Evolutionary conservation across 2,329 filamentous ascomycete species (phyloP), one percentile per base, ranked within the genome.

Genomic region (Cephalotrichum gorgonifer): DNA sequence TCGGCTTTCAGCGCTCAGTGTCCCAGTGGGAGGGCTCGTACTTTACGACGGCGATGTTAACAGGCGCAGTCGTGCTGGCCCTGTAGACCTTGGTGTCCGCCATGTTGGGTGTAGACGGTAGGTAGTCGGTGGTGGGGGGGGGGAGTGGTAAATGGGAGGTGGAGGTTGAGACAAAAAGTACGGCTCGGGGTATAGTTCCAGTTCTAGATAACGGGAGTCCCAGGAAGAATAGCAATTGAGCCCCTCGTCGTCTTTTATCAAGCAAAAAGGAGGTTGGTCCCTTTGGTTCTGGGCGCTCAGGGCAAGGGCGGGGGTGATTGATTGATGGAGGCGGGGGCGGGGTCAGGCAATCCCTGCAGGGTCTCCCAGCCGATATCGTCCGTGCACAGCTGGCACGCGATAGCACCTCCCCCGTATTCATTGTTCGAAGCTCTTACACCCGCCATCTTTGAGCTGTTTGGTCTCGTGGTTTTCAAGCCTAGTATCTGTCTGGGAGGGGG

Each of bases 21-120:
- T n/a, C n/a, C n/a, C n/a, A n/a, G n/a, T n/a, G 35, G 33, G 15
- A 6, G 27, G 33, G n/a, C 11, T 17, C 65, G 48, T 62, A 94
- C 86, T 97, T 97, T 72, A 97, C 93, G 51, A 97, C 90, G 56
- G 91, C 91, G 64, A 97, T 97, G 74, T 97, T 97, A 63, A 97
- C 91, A 14, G 91, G 93, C 38, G 93, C 93, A 55, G 90, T 97
- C 52, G 93, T 96, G 74, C 87, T 96, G 58, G 93, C 88, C 60
- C 89, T 85, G 74, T 94, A 90, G 60, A 97, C 78, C 50, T 72
- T 74, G 48, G 60, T 68, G 57, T 74, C 72, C 28, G 71, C 66
- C 72, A 75, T 75, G 25, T 47, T 50, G 47, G 42, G 17, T n/a
- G n/a, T n/a, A n/a, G n/a, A n/a, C n/a, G n/a, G n/a, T n/a, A n/a